A percentile compares a stretch with the other conserved stretches of the same genome.
phyloP scores from a whole-genome alignment of 768 basidiomycete species.

The Termitomyces sp. region DNA sequence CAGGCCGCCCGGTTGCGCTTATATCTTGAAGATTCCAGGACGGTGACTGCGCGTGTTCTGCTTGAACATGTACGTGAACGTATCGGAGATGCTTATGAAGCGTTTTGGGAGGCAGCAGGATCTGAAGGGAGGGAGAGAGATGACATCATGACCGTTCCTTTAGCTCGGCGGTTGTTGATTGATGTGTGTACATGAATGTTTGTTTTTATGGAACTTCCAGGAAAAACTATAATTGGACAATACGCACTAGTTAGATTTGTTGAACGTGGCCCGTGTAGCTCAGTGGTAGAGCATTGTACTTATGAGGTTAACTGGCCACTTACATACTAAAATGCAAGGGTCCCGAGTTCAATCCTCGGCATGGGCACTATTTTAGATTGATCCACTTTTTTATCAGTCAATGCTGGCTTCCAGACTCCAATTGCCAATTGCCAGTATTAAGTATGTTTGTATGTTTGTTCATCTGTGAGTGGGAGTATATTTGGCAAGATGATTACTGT shows the following conservation, averaged over 20 bases:
- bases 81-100: slow-evolving; percentile 70
- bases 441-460: too few species aligned
- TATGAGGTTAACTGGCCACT: slow-evolving; percentile 43
- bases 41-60: slow-evolving; percentile 78
- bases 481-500: too few species aligned
- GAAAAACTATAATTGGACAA: background rate
- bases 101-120: slow-evolving; percentile 64
- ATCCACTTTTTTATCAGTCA: background rate
- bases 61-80: slow-evolving; percentile 74
- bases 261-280: slow-evolving; percentile 43
- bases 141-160: slow-evolving; percentile 7
- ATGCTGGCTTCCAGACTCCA: too few species aligned
- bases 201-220: background rate
- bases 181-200: slow-evolving; percentile 5
- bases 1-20: slow-evolving; percentile 59
- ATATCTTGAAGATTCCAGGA: slow-evolving; percentile 80
- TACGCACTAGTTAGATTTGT: too few species aligned
- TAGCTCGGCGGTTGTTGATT: slow-evolving; percentile 9
- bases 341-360: slow-evolving; percentile 56
- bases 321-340: slow-evolving; percentile 40
- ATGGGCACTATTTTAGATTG: slow-evolving; percentile 32
- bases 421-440: too few species aligned
- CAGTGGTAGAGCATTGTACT: slow-evolving; percentile 62
- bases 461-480: too few species aligned
- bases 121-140: background rate